Base-by-base conservation (phyloP, 2,329 filamentous ascomycete species). In the Nigrospora osmanthi region DNA sequence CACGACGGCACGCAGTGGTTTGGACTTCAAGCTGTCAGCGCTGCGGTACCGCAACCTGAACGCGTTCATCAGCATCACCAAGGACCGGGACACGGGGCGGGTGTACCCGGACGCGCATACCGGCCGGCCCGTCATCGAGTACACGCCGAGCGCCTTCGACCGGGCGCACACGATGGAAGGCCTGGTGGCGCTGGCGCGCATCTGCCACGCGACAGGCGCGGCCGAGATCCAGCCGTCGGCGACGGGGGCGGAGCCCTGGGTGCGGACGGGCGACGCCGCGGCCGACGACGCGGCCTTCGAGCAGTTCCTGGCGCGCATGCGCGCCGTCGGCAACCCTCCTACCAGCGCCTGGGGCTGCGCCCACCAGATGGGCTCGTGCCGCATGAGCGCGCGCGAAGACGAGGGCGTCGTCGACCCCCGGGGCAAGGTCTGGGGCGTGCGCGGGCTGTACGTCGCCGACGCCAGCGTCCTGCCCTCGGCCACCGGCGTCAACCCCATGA, bases 401-500 rank as follows among this genome's bases (percentile, higher is more conserved):
- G 65, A 65, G 28, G 77, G 78, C 13, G 79, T 80, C 12, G 80
- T 83, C 3, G 76, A 82, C 56, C 57, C 64, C 4, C 63, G 61
- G 48, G 79, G 80, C 3, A 69, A 61, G 52, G 78, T 88, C 3
- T 89, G 83, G 81, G 83, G 76, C 1, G 72, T 69, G 0, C 66
- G 6, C 0, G 76, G 75, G 0, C 55, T 89, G 51, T 87, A 80
- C 57, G 77, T 89, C 14, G 78, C 80, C 11, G 85, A 90, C 61
- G 79, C 83, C 35, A 87, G 81, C 58, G 81, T 87, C 13, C 83
- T 89, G 50, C 85, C 83, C 1, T 83, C 75, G 44, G 84, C 84
- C 13, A 85, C 78, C 58, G 85, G 85, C 1, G 84, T 87, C 28
- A 89, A 89, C 59, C 85, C 85, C 4, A 89, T 89, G 85, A 69